Conservation (phyloP, 1,284 basidiomycete genomes). For the Tylopilus sp. region DNA sequence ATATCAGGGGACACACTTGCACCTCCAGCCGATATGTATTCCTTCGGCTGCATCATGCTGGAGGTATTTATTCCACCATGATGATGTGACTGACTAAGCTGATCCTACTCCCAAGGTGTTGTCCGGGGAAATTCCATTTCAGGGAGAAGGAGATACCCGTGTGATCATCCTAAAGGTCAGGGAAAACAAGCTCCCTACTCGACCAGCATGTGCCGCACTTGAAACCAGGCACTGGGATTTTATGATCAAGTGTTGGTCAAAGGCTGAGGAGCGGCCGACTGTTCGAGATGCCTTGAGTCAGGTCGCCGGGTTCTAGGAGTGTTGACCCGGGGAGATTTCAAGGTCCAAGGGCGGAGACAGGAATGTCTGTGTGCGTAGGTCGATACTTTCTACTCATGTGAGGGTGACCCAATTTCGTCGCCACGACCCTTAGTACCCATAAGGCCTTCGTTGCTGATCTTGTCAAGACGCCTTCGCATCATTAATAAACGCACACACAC, state of each 20-base stretch:
- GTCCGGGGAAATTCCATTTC: constrained; percentile 10
- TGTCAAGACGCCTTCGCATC: too few species aligned
- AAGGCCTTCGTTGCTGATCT: too few species aligned
- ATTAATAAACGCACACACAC: too few species aligned
- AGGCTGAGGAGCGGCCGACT: constrained; percentile 1
- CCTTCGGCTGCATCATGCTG: constrained; percentile 11
- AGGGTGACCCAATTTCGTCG: too few species aligned
- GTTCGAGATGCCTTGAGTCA: neutral
- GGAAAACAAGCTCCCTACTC: constrained; percentile 3
- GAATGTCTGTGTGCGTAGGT: too few species aligned
- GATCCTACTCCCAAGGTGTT: neutral
- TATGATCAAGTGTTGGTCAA: constrained; percentile 8
- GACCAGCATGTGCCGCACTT: constrained; percentile 1
- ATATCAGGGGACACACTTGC: neutral
- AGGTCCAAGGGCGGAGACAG: too few species aligned
- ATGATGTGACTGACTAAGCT: too few species aligned
- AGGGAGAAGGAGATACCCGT: neutral
- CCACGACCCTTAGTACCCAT: too few species aligned
- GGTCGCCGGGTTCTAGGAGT: neutral
- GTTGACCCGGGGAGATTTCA: too few species aligned
- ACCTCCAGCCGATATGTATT: constrained; percentile 7
- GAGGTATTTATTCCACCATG: constrained; percentile 11
- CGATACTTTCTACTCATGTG: too few species aligned
- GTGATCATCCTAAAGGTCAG: constrained; percentile 5
- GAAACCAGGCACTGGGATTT: constrained; percentile 9